phyloP scores from a whole-genome alignment of 176 grass and related monocot genomes.

The Triticum aestivum region DNA sequence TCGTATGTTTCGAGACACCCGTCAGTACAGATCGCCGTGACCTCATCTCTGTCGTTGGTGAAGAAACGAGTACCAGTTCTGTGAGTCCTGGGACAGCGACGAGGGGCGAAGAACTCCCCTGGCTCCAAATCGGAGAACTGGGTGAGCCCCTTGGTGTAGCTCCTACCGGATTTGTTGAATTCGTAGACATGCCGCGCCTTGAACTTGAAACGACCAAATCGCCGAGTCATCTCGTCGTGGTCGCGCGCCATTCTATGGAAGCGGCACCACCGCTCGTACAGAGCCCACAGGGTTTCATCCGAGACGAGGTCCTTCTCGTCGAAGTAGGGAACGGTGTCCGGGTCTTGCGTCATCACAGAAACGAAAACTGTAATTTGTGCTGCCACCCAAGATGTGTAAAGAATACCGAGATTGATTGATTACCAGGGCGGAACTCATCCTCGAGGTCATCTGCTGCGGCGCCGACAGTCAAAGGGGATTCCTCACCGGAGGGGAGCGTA shows the following conservation, averaged over 20 bases:
- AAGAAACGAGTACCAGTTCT: too few species aligned
- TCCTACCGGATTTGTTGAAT: constrained; percentile 34
- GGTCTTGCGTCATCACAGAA: not conserved
- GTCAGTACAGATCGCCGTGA: too few species aligned
- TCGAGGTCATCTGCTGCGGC: not conserved
- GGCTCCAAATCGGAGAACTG: not conserved
- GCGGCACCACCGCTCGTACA: constrained; percentile 6
- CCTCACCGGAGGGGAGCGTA: not conserved
- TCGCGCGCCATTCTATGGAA: not conserved
- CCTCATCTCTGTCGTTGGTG: too few species aligned
- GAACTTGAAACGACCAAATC: constrained; percentile 31
- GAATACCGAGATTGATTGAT: not conserved
- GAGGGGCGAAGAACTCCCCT: not conserved
- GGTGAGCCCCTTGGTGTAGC: constrained; percentile 15
- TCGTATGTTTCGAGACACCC: too few species aligned
- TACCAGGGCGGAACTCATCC: not conserved
- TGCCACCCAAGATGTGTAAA: not conserved
- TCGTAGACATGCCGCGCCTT: constrained; percentile 20
- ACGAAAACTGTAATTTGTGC: not conserved
- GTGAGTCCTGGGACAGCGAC: not conserved
- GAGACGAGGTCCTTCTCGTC: constrained; percentile 14
- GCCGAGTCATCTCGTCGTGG: constrained; percentile 3
- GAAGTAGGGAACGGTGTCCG: not conserved
- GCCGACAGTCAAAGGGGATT: not conserved
- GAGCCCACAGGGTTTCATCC: constrained; percentile 20